These are phyloP conservation scores for Vicia villosa DNA, from an alignment of 306 rosid genomes.

Conservation along the genomic window DNA sequence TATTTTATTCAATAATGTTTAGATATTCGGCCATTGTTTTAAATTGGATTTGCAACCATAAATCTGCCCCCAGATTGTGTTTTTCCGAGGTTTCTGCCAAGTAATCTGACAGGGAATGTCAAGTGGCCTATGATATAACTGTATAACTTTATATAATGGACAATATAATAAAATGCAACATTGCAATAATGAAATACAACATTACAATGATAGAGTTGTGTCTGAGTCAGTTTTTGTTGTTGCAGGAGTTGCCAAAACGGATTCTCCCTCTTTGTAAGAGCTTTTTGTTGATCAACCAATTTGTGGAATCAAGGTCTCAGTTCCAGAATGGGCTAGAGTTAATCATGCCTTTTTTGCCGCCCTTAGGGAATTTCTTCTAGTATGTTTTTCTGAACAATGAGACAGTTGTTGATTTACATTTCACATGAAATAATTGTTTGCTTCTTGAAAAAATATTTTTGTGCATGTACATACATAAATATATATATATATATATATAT, in stretches of 20 bases:
- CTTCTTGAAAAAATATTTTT: constrained; percentile 7
- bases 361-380: constrained; percentile 85
- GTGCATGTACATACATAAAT: too few species aligned
- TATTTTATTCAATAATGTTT: background rate
- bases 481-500: too few species aligned
- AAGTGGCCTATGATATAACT: background rate
- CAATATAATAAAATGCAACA: background rate
- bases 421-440: constrained; percentile 23
- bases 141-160: constrained; percentile 7
- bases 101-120: constrained; percentile 9
- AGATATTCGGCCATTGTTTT: background rate
- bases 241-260: constrained; percentile 84
- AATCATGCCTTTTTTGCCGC: constrained; percentile 99
- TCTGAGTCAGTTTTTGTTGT: too few species aligned
- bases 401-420: constrained; percentile 38
- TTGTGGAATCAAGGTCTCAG: too few species aligned
- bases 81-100: constrained; percentile 18
- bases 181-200: too few species aligned
- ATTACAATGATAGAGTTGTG: constrained; percentile 3
- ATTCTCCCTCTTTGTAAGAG: too few species aligned
- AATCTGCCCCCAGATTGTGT: background rate
- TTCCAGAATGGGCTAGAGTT: constrained; percentile 89
- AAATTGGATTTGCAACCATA: constrained; percentile 4
- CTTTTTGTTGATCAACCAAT: too few species aligned
- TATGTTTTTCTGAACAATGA: constrained; percentile 52